These are phyloP conservation scores for Coffea canephora DNA, from an alignment of 257 asterid genomes.

Conservation along the genomic window DNA sequence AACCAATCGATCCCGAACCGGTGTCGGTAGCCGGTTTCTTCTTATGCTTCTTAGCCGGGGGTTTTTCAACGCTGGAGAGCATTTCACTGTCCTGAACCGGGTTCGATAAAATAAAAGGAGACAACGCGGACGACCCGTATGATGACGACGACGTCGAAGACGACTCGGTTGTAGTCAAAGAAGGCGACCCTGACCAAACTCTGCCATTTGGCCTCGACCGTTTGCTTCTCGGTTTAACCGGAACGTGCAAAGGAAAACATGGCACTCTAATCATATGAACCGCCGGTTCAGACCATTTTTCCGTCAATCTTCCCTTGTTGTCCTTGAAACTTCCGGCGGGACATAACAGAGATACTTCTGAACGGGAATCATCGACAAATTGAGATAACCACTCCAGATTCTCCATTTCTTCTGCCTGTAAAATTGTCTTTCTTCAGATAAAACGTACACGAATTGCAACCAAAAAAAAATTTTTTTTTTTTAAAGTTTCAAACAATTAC, in stretches of 20 bases:
- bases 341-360: constrained; percentile 24
- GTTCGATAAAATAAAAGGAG: constrained; percentile 16
- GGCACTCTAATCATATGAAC: constrained; percentile 11
- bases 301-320: constrained; percentile 2
- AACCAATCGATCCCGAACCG: constrained; percentile 17
- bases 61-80: constrained; percentile 21
- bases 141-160: constrained; percentile 32
- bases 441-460: background rate
- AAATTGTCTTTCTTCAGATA: background rate
- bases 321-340: constrained; percentile 20
- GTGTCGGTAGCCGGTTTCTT: constrained; percentile 17
- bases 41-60: constrained; percentile 27
- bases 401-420: constrained; percentile 38
- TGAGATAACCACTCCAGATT: constrained; percentile 43
- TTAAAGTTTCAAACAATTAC: background rate
- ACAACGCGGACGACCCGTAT: constrained; percentile 18
- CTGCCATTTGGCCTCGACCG: constrained; percentile 24
- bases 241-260: constrained; percentile 27
- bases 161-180: constrained; percentile 30
- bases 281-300: constrained; percentile 19
- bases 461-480: background rate
- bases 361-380: constrained; percentile 35
- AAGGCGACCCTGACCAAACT: constrained; percentile 26
- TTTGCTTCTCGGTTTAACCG: constrained; percentile 30
- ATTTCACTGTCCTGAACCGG: constrained; percentile 19